Conservation (phyloP, 179 eudicot species). For the Drosera spatulata region DNA sequence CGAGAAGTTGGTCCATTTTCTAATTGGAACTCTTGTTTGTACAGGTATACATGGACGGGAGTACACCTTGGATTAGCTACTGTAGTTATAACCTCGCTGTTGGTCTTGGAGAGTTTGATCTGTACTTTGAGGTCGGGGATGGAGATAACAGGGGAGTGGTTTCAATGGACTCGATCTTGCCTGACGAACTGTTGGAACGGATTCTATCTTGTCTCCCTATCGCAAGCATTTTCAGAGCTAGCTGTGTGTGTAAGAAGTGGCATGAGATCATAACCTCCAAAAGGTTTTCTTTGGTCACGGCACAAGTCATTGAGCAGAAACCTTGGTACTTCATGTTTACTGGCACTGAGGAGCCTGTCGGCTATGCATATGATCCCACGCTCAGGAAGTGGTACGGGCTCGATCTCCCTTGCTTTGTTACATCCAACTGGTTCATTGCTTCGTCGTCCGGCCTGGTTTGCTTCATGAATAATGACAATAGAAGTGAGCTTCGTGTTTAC, state of each 20-base stretch:
- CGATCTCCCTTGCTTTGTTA: conserved; percentile 60
- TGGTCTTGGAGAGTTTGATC: conserved; percentile 19
- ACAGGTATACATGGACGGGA: conserved; percentile 24
- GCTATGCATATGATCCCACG: conserved; percentile 70
- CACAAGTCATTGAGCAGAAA: conserved; percentile 32
- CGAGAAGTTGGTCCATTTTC: too few species aligned
- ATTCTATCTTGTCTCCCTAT: conserved; percentile 67
- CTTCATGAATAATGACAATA: too few species aligned
- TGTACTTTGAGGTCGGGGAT: conserved; percentile 34
- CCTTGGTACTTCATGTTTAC: conserved; percentile 99
- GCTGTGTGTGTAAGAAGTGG: not conserved
- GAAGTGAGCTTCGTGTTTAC: conserved; percentile 43
- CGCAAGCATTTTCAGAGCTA: conserved; percentile 64
- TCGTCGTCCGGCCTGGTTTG: conserved; percentile 28
- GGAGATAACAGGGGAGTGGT: conserved; percentile 31
- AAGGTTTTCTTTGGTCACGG: conserved; percentile 57
- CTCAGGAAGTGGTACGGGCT: conserved; percentile 62
- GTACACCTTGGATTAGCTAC: conserved; percentile 58
- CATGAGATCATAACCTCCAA: conserved; percentile 16
- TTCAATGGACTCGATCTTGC: conserved; percentile 53
- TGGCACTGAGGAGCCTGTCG: conserved; percentile 45
- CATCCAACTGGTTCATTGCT: conserved; percentile 65
- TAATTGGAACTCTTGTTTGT: not conserved
- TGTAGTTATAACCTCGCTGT: conserved; percentile 12
- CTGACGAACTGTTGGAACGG: conserved; percentile 76